phyloP scores from a whole-genome alignment of 2,329 filamentous ascomycete species.

The Lizonia empirigonia region DNA sequence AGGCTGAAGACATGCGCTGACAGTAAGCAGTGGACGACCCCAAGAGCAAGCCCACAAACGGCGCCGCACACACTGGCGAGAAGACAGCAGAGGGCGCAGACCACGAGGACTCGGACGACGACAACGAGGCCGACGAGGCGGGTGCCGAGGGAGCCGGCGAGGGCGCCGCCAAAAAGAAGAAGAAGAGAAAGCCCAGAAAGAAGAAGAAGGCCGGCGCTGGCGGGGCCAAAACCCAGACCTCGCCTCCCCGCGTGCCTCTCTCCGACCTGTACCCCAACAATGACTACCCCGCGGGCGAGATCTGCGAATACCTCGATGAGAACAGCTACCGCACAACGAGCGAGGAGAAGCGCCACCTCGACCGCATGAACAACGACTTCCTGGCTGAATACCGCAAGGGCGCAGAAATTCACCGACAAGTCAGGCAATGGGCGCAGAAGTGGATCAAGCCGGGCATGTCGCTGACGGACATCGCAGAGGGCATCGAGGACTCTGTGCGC shows the following conservation, averaged over 20 bases:
- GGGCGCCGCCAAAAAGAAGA: constrained; percentile 71
- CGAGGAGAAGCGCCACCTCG: constrained; percentile 83
- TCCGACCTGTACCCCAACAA: constrained; percentile 75
- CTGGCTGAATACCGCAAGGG: constrained; percentile 80
- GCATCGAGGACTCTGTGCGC: constrained; percentile 83
- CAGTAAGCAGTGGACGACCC: constrained; percentile 43
- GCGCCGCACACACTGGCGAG: constrained; percentile 37
- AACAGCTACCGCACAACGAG: constrained; percentile 79
- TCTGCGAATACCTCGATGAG: constrained; percentile 77
- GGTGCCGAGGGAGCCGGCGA: constrained; percentile 47
- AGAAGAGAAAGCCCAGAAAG: constrained; percentile 79
- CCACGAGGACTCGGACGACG: constrained; percentile 61
- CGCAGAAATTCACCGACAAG: constrained; percentile 88
- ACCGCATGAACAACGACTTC: constrained; percentile 80
- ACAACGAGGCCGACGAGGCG: constrained; percentile 57
- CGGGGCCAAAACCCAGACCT: constrained; percentile 71
- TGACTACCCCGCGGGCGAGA: constrained; percentile 77
- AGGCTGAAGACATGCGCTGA: constrained; percentile 6
- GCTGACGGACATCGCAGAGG: constrained; percentile 80
- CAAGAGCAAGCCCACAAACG: constrained; percentile 40
- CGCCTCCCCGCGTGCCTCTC: constrained; percentile 75
- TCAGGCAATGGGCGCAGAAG: constrained; percentile 81
- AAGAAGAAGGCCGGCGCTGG: constrained; percentile 63
- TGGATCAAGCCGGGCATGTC: constrained; percentile 81
- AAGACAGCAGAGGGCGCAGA: constrained; percentile 55